Evolutionary conservation across 2,329 filamentous ascomycete genomes (phyloP).

Genomic region (Talaromyces verruculosus): DNA sequence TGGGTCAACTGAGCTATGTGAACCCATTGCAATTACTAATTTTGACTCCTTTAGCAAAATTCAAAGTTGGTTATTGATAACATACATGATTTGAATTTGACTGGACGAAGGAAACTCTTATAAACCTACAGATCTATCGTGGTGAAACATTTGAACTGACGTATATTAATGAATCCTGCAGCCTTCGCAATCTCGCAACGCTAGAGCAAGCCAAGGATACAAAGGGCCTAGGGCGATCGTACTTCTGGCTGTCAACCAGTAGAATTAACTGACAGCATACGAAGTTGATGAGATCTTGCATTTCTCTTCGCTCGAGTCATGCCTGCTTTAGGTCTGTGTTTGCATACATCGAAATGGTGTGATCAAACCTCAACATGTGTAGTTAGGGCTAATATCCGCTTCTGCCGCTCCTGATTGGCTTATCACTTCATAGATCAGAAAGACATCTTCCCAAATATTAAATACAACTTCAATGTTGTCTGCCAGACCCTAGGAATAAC

Average conservation of each 20-base stretch:
- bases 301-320: no score
- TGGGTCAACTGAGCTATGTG: background rate
- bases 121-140: background rate
- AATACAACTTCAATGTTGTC: background rate
- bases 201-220: background rate
- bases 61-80: background rate
- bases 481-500: no score
- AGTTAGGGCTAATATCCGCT: background rate
- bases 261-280: background rate
- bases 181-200: conserved; percentile 9
- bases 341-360: no score
- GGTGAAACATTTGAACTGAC: no score
- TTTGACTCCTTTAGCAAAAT: background rate
- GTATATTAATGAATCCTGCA: background rate
- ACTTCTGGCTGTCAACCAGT: background rate
- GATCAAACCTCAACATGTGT: background rate
- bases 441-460: background rate
- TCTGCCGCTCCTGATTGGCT: background rate
- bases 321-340: no score
- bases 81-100: background rate
- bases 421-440: background rate
- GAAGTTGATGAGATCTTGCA: background rate
- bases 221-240: background rate
- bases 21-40: background rate
- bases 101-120: background rate